phyloP scores from a whole-genome alignment of 2,329 filamentous ascomycete genomes.

The Capronia epimyces region DNA sequence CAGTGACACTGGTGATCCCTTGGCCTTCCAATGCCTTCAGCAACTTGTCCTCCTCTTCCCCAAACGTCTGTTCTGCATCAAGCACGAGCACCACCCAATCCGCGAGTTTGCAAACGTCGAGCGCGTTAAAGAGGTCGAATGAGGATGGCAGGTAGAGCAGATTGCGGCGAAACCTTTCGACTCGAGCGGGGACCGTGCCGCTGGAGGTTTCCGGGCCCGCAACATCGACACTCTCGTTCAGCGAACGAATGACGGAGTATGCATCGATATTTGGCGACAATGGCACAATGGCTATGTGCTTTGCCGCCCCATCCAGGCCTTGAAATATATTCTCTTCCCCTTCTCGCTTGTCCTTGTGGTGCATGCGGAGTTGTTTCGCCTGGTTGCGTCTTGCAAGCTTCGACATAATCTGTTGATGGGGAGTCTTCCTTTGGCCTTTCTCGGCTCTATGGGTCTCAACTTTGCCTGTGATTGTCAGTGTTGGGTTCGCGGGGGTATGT shows the following conservation, averaged over 20 bases:
- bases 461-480: conserved; percentile 57
- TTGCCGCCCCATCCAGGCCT: conserved; percentile 79
- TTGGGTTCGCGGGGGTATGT: background rate
- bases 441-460: conserved; percentile 58
- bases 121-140: conserved; percentile 66
- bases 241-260: conserved; percentile 58
- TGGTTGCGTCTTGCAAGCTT: conserved; percentile 95
- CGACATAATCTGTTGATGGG: conserved; percentile 94
- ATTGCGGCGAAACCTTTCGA: conserved; percentile 93
- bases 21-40: conserved; percentile 85
- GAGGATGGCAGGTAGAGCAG: conserved; percentile 75
- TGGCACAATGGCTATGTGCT: conserved; percentile 82
- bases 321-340: conserved; percentile 74
- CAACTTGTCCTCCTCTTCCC: conserved; percentile 76
- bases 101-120: conserved; percentile 81
- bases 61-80: conserved; percentile 76
- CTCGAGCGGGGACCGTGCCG: conserved; percentile 57
- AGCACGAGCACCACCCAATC: conserved; percentile 88
- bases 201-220: conserved; percentile 58
- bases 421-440: conserved; percentile 72
- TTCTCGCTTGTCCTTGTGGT: conserved; percentile 77
- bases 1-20: conserved; percentile 87
- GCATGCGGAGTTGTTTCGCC: conserved; percentile 78
- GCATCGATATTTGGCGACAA: conserved; percentile 69
- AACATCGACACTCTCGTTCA: conserved; percentile 78